These are phyloP conservation scores for Vaccinium vitisidaea DNA, from an alignment of 148 eudicot genomes.

Conservation along the genomic window DNA sequence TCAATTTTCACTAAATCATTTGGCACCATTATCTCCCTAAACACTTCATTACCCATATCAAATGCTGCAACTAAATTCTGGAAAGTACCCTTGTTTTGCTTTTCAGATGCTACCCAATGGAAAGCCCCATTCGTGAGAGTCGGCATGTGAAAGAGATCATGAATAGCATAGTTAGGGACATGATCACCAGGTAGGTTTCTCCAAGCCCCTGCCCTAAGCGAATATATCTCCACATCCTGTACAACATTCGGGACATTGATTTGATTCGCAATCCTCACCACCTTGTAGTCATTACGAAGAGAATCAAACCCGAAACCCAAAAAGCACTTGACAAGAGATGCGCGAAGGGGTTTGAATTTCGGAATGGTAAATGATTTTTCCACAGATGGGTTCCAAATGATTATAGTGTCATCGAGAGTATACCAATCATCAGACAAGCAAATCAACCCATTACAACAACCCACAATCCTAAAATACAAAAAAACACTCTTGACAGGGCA, in stretches of 20 bases:
- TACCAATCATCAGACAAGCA: conserved; percentile 28
- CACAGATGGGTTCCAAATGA: conserved; percentile 40
- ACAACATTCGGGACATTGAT: conserved; percentile 12
- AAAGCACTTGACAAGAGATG: conserved; percentile 5
- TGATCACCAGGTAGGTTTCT: background rate
- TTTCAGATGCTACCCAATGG: conserved; percentile 28
- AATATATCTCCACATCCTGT: conserved; percentile 24
- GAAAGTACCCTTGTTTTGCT: background rate
- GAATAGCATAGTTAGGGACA: background rate
- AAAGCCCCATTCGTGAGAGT: conserved; percentile 21
- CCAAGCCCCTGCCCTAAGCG: conserved; percentile 26
- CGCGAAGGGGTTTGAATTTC: background rate
- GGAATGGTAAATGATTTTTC: conserved; percentile 25
- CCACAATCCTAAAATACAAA: too few relatives aligned
- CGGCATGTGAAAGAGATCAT: background rate
- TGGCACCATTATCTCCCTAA: conserved; percentile 28
- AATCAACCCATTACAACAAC: background rate
- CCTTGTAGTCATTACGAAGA: conserved; percentile 27
- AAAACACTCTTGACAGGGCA: too few relatives aligned
- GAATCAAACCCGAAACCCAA: conserved; percentile 39
- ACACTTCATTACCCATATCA: conserved; percentile 29
- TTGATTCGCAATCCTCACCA: conserved; percentile 28
- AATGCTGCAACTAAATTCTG: conserved; percentile 24
- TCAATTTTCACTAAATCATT: background rate
- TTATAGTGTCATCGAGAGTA: conserved; percentile 7